Evolutionary conservation across 352 stramenopile genomes (phyloP), one percentile per base, ranked within the genome.

Genomic region (Globisporangium radiosum): DNA sequence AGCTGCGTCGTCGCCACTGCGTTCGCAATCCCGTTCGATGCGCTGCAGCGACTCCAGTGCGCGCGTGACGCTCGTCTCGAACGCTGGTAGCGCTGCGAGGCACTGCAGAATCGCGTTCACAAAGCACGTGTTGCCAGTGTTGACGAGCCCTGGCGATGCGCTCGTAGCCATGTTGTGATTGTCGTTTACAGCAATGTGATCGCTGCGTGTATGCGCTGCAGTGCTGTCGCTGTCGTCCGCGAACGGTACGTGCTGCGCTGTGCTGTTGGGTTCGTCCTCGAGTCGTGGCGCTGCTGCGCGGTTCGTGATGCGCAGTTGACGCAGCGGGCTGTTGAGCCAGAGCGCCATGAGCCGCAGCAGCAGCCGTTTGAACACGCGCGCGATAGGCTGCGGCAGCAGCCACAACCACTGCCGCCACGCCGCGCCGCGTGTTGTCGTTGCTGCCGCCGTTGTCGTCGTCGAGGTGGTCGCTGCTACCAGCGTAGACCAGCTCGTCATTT

Each of bases 51-150:
- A 36, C 44, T 60, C 62, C 13, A 74, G 43, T 42, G 70, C 70
- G 11, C 68, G 47, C 1, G 72, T 61, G 39, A 81, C n/a, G 14
- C 52, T 51, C 10, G 64, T 45, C 1, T 54, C 48, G 49, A 90
- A 85, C n/a, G 53, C 71, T 8, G 80, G 75, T 2, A 81, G 48
- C 39, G 63, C 64, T 0, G 63, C 65, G 5, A 92, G 65, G 60
- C 80, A 92, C 56, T 90, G 80, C 17, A 90, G 44, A 13, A 89
- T 75, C n/a, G 82, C 75, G 57, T 87, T 90, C 38, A 86, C 68
- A 65, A 92, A 92, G 70, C 82, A 92, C 53, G 76, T 75, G 49
- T 92, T 90, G 59, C 79, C 78, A 56, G 63, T 73, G 63, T 92
- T 92, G n/a, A 65, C 54, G 1, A 92, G 70, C 8, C 79, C 79